Evolutionary conservation across 2,329 filamentous ascomycete species (phyloP).

Genomic region (Cladosporium halotolerans): DNA sequence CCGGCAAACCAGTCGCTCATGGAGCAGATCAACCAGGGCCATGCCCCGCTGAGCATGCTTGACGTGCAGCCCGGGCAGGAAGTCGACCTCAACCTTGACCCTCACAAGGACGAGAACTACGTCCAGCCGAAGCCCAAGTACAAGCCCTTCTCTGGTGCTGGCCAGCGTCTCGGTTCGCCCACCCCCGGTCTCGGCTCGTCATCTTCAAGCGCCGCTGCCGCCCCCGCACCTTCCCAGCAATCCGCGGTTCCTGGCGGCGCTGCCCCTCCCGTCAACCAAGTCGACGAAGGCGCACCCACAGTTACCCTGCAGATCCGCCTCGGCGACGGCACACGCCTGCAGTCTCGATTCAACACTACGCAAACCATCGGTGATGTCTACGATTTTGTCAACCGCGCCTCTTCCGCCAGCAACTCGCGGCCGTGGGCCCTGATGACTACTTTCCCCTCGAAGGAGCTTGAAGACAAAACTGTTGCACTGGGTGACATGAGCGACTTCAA

Average conservation of each 20-base stretch:
- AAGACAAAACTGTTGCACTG: conserved; percentile 51
- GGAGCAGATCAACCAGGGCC: conserved; percentile 68
- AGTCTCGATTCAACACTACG: conserved; percentile 74
- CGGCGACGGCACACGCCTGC: conserved; percentile 67
- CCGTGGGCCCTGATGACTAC: conserved; percentile 72
- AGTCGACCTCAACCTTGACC: conserved; percentile 68
- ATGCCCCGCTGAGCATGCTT: conserved; percentile 71
- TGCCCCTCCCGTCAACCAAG: conserved; percentile 38
- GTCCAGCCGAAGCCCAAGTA: conserved; percentile 66
- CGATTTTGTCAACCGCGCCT: conserved; percentile 62
- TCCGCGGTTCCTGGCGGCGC: conserved; percentile 26
- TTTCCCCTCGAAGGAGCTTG: conserved; percentile 75
- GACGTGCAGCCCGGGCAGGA: conserved; percentile 68
- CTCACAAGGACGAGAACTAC: conserved; percentile 70
- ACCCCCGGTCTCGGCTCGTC: conserved; percentile 53
- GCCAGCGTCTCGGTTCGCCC: conserved; percentile 69
- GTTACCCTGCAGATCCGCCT: conserved; percentile 70
- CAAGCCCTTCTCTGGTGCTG: conserved; percentile 66
- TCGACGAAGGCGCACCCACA: conserved; percentile 62
- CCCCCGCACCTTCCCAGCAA: conserved; percentile 19
- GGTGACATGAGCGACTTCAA: conserved; percentile 46
- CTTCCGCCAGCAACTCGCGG: conserved; percentile 50
- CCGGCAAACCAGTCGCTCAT: conserved; percentile 66
- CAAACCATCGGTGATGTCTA: conserved; percentile 76
- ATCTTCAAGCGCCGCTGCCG: conserved; percentile 13